Evolutionary conservation across 192 early-diverging fungal species (phyloP).

Genomic region (Umbelopsis sp.): DNA sequence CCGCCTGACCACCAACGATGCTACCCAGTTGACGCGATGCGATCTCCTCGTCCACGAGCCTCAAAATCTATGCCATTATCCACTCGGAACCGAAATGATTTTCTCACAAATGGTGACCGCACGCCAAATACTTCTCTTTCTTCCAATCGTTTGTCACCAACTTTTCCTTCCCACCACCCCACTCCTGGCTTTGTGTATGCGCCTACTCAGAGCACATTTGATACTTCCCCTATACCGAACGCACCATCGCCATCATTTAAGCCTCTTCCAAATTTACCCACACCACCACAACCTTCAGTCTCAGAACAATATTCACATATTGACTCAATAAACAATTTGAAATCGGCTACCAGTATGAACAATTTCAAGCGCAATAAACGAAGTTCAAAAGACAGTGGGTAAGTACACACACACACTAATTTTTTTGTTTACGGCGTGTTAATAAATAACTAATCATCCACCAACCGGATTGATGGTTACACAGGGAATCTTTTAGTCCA

Average conservation of each 20-base stretch:
- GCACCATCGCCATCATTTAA: background rate
- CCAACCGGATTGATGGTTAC: slow-evolving; percentile 18
- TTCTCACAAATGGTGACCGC: background rate
- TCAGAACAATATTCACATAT: background rate
- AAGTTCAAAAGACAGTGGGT: slow-evolving; percentile 9
- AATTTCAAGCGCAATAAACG: background rate
- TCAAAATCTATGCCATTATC: slow-evolving; percentile 12
- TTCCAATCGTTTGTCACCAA: slow-evolving; percentile 8
- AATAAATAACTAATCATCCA: slow-evolving; percentile 14
- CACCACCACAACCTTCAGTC: background rate
- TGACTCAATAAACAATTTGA: background rate
- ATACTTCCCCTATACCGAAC: background rate
- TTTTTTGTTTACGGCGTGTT: background rate
- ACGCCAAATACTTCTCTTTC: slow-evolving; percentile 13
- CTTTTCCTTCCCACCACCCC: background rate
- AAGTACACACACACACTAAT: background rate
- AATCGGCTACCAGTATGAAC: background rate
- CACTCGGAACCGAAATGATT: slow-evolving; percentile 16
- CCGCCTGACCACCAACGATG: background rate
- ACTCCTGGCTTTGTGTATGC: slow-evolving; percentile 22
- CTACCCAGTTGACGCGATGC: background rate
- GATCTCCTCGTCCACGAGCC: slow-evolving; percentile 13
- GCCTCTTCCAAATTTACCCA: background rate
- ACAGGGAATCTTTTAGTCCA: slow-evolving; percentile 16
- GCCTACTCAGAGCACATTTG: slow-evolving; percentile 2